Evolutionary conservation across 2,329 filamentous ascomycete genomes (phyloP), one percentile per base, ranked within the genome.

Genomic region (Cladosporium colombiae): DNA sequence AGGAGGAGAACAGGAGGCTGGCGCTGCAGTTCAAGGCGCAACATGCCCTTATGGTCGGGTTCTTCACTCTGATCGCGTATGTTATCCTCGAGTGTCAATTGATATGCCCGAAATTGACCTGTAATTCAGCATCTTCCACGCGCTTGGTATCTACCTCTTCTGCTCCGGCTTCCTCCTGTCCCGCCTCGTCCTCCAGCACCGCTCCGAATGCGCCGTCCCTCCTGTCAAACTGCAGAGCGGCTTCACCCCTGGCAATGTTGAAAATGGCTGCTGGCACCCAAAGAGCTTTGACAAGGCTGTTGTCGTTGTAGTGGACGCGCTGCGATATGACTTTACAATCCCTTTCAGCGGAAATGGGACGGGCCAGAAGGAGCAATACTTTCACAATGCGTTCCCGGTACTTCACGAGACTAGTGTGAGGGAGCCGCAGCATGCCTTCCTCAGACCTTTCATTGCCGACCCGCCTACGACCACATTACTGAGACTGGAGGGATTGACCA

Each of bases 301-400:
- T 56, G 86, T 99, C 27, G 86, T 99, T 65, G 82, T 99, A 60
- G 90, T 99, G 66, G 95, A 99, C 78, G 95, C 95, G 62, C 84
- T 99, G 66, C 90, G 95, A 67, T 99, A 99, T 79, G 95, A 99
- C 78, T 99, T 99, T 73, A 96, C 94, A 0, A 87, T 98, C 13
- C 95, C 95, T 0, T 89, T 90, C 67, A 80, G 83, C 53, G 81
- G 81, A 37, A 74, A 79, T 59, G 80, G 84, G 37, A 81, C 81
- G 40, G 74, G 78, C 60, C 80, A 84, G 35, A 71, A 76, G 50
- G 79, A 83, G 14, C 86, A 86, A 68, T 81, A 90, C 67, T 99
- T 92, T 77, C 93, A 97, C 78, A 91, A 99, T 76, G 90, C 93
- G 6, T 86, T 99, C 37, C 91, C 93, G 0, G 87, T 97, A 62